phyloP scores from a whole-genome alignment of 2,329 filamentous ascomycete genomes.

The Colletotrichum lupini region DNA sequence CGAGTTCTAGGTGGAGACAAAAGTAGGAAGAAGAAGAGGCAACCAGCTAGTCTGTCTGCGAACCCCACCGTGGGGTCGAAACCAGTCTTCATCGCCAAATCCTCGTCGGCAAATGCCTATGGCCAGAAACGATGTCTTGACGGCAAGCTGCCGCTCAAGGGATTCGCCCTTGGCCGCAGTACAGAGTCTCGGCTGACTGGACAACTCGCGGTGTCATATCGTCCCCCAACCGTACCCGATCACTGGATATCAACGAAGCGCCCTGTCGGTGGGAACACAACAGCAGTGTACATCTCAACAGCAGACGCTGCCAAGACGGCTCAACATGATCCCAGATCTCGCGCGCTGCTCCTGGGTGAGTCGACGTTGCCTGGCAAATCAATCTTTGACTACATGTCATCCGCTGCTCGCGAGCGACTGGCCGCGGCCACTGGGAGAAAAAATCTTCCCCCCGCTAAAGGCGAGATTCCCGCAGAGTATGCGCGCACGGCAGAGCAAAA shows the following conservation, averaged over 20 bases:
- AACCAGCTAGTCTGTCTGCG: conserved; percentile 53
- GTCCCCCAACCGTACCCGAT: conserved; percentile 74
- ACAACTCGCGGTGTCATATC: conserved; percentile 59
- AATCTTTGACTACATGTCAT: conserved; percentile 91
- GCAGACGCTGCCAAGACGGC: conserved; percentile 83
- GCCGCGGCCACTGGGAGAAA: conserved; percentile 78
- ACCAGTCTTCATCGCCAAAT: conserved; percentile 80
- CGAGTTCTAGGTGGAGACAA: conserved; percentile 84
- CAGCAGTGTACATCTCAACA: conserved; percentile 68
- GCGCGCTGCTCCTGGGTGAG: conserved; percentile 80
- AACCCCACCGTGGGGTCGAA: conserved; percentile 75
- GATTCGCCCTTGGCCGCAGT: conserved; percentile 78
- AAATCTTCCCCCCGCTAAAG: conserved; percentile 81
- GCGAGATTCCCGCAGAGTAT: conserved; percentile 77
- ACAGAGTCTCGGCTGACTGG: conserved; percentile 57
- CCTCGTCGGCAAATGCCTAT: conserved; percentile 41
- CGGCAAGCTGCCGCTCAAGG: conserved; percentile 80
- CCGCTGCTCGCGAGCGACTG: conserved; percentile 80
- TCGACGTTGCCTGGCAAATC: conserved; percentile 87
- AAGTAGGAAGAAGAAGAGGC: conserved; percentile 76
- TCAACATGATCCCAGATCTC: conserved; percentile 77
- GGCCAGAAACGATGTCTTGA: conserved; percentile 78
- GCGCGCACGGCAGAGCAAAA: conserved; percentile 72
- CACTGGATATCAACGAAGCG: conserved; percentile 76
- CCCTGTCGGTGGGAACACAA: background rate